phyloP scores from a whole-genome alignment of 1,139 yeast genomes.

The Blastobotrys serpentis region DNA sequence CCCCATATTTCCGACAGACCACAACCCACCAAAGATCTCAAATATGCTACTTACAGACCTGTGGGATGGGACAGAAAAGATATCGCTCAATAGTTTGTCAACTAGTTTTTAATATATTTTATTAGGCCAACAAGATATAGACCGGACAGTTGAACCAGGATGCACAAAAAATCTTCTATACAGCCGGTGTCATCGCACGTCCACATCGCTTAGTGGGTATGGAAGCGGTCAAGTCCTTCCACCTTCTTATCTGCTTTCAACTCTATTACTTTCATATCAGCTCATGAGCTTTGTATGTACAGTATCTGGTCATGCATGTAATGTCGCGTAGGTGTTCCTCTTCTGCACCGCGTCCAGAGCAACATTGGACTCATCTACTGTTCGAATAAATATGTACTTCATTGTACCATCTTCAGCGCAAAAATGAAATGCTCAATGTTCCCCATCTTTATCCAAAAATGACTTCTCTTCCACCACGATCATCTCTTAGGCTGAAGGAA shows the following conservation, averaged over 20 bases:
- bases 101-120: background rate
- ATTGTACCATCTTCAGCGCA: background rate
- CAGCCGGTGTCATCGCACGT: too few species aligned
- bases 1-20: slow-evolving; percentile 42
- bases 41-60: slow-evolving; percentile 45
- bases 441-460: background rate
- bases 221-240: too few species aligned
- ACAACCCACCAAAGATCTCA: slow-evolving; percentile 58
- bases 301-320: too few species aligned
- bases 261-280: too few species aligned
- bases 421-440: background rate
- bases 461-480: background rate
- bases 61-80: slow-evolving; percentile 71
- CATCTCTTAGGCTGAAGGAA: slow-evolving; percentile 14
- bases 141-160: too few species aligned
- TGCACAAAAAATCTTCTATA: too few species aligned
- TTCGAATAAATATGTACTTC: background rate
- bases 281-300: too few species aligned
- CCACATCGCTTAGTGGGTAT: too few species aligned
- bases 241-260: too few species aligned
- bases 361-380: too few species aligned
- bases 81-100: slow-evolving; percentile 27
- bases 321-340: too few species aligned
- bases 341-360: too few species aligned
- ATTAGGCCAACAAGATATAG: background rate